phyloP scores from a whole-genome alignment of 768 basidiomycete species.

The Leccinum arenicola region DNA sequence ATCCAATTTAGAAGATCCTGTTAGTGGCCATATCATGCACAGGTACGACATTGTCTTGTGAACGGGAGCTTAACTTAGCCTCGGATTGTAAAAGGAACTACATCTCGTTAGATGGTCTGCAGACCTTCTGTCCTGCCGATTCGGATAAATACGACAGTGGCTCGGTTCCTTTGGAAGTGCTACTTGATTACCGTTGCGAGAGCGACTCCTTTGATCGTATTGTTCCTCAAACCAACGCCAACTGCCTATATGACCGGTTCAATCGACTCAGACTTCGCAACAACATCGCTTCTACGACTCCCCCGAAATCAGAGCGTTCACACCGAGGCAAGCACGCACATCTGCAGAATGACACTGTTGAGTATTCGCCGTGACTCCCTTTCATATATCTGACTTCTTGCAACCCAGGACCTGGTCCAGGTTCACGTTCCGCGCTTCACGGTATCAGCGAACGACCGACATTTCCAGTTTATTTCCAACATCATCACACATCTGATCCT shows the following conservation, averaged over 20 bases:
- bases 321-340: constrained; percentile 38
- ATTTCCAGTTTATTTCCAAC: constrained; percentile 83
- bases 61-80: not conserved
- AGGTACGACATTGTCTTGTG: constrained; percentile 44
- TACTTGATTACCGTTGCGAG: constrained; percentile 83
- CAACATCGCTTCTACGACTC: constrained; percentile 54
- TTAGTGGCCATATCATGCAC: constrained; percentile 83
- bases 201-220: constrained; percentile 82
- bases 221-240: constrained; percentile 84
- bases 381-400: constrained; percentile 10
- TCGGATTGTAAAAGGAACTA: constrained; percentile 56
- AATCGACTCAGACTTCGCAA: constrained; percentile 85
- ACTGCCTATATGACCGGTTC: constrained; percentile 90
- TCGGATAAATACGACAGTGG: constrained; percentile 42
- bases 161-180: constrained; percentile 83
- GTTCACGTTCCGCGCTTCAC: constrained; percentile 84
- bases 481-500: constrained; percentile 84
- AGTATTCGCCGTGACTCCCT: constrained; percentile 17
- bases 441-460: constrained; percentile 76
- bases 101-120: constrained; percentile 73
- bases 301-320: constrained; percentile 36
- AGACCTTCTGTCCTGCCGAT: constrained; percentile 77
- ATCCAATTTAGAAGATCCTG: constrained; percentile 72
- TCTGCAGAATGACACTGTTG: constrained; percentile 62
- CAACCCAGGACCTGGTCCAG: constrained; percentile 69